Percentiles rank a stretch among this genome's conserved stretches.
Evolutionary conservation across 2,329 filamentous ascomycete species (phyloP).

Genomic region (Verticillium nonalfalfae): DNA sequence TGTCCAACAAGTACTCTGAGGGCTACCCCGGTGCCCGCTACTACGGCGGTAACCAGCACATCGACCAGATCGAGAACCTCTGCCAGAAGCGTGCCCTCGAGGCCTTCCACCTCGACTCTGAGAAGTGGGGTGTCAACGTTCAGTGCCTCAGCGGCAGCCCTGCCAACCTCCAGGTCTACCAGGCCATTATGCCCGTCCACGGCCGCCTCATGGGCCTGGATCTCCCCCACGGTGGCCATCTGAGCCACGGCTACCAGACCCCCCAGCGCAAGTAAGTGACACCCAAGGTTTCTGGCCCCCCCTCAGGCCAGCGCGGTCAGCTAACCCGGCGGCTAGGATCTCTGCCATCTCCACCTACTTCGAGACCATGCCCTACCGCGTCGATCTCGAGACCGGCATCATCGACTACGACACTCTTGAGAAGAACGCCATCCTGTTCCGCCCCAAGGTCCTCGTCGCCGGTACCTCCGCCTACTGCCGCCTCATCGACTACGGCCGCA

Average conservation of each 20-base stretch:
- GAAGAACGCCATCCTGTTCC: slow-evolving; percentile 85
- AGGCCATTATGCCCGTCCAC: slow-evolving; percentile 92
- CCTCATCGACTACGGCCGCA: slow-evolving; percentile 91
- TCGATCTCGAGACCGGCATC: slow-evolving; percentile 82
- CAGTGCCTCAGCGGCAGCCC: slow-evolving; percentile 90
- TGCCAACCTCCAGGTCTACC: slow-evolving; percentile 97
- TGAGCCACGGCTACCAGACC: slow-evolving; percentile 97
- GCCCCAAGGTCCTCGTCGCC: slow-evolving; percentile 92
- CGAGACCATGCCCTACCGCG: slow-evolving; percentile 95
- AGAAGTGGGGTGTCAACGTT: slow-evolving; percentile 98
- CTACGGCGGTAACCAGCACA: slow-evolving; percentile 99
- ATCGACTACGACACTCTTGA: slow-evolving; percentile 95
- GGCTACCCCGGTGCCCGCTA: slow-evolving; percentile 97
- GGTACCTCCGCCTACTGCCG: slow-evolving; percentile 98
- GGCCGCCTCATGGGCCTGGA: slow-evolving; percentile 96
- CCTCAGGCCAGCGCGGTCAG: neutral
- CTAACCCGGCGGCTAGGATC: slow-evolving; percentile 48
- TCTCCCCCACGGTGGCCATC: slow-evolving; percentile 87
- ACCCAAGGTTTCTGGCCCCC: neutral
- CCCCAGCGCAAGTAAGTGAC: slow-evolving; percentile 73
- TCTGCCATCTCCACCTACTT: slow-evolving; percentile 98
- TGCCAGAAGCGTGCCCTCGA: slow-evolving; percentile 92
- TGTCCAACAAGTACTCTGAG: slow-evolving; percentile 99
- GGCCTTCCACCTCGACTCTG: slow-evolving; percentile 78
- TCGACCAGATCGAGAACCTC: slow-evolving; percentile 89